phyloP scores from a whole-genome alignment of 2,329 filamentous ascomycete species.

The Massarina eburnea region DNA sequence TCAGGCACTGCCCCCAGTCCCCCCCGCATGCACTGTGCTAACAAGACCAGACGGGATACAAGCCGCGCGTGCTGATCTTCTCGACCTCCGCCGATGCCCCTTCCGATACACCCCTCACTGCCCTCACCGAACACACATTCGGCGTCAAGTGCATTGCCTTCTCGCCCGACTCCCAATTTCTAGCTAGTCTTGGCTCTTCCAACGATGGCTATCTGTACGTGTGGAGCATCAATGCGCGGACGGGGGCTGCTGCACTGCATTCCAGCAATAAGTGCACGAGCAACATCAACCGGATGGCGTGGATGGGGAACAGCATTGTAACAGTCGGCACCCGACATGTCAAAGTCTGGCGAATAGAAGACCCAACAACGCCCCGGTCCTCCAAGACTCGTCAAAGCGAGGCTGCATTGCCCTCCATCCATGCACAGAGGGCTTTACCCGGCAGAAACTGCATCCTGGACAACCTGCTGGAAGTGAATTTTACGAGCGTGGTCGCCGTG shows the following conservation, averaged over 20 bases:
- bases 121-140: conserved; percentile 85
- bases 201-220: conserved; percentile 95
- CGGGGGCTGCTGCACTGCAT: conserved; percentile 74
- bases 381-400: conserved; percentile 39
- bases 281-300: conserved; percentile 80
- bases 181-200: conserved; percentile 83
- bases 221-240: conserved; percentile 83
- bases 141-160: conserved; percentile 88
- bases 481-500: conserved; percentile 74
- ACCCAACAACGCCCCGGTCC: conserved; percentile 60
- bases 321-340: conserved; percentile 89
- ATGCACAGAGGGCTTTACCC: conserved; percentile 64
- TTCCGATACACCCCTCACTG: conserved; percentile 79
- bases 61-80: conserved; percentile 87
- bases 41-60: conserved; percentile 73
- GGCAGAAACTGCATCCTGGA: conserved; percentile 89
- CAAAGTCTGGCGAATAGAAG: conserved; percentile 89
- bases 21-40: conserved; percentile 21
- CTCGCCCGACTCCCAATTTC: conserved; percentile 80
- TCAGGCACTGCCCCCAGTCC: conserved; percentile 38
- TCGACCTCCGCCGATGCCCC: conserved; percentile 74
- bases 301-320: conserved; percentile 81
- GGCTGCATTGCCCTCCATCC: conserved; percentile 47
- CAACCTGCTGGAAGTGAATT: conserved; percentile 77
- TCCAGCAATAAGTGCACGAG: conserved; percentile 93